These are phyloP conservation scores for barrel medic (Medicago truncatula) DNA, from an alignment of 306 rosid species.

Conservation along the genomic window DNA sequence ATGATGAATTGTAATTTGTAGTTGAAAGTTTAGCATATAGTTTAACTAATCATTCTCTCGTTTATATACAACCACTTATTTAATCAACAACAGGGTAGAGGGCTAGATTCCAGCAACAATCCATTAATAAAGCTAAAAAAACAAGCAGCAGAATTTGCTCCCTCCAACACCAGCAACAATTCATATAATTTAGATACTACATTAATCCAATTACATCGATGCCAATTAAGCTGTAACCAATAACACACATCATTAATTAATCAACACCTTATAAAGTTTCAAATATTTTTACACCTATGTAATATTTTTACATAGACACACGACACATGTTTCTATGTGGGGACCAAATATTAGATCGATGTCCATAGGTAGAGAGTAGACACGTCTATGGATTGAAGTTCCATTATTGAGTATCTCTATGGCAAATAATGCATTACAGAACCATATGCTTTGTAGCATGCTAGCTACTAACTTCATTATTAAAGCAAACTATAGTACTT, in stretches of 20 bases:
- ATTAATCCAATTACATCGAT: slow-evolving; percentile 33
- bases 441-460: slow-evolving; percentile 48
- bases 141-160: slow-evolving; percentile 38
- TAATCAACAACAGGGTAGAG: slow-evolving; percentile 26
- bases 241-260: slow-evolving; percentile 8
- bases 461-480: slow-evolving; percentile 41
- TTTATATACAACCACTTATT: not conserved
- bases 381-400: slow-evolving; percentile 46
- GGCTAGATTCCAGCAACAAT: slow-evolving; percentile 35
- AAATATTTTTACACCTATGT: slow-evolving; percentile 1
- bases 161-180: slow-evolving; percentile 45
- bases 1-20: not conserved
- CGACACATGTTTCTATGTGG: slow-evolving; percentile 34
- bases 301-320: not conserved
- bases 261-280: slow-evolving; percentile 17
- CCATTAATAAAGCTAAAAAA: slow-evolving; percentile 23
- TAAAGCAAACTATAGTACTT: slow-evolving; percentile 35
- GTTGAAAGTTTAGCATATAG: not conserved
- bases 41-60: not conserved
- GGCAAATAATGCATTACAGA: slow-evolving; percentile 45
- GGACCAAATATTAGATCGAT: slow-evolving; percentile 43
- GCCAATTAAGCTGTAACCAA: slow-evolving; percentile 34
- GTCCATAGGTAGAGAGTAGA: not conserved
- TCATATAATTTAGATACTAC: not conserved
- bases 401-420: slow-evolving; percentile 52